Base-by-base conservation (phyloP, 306 rosid species). In the Quercus bicolor region DNA sequence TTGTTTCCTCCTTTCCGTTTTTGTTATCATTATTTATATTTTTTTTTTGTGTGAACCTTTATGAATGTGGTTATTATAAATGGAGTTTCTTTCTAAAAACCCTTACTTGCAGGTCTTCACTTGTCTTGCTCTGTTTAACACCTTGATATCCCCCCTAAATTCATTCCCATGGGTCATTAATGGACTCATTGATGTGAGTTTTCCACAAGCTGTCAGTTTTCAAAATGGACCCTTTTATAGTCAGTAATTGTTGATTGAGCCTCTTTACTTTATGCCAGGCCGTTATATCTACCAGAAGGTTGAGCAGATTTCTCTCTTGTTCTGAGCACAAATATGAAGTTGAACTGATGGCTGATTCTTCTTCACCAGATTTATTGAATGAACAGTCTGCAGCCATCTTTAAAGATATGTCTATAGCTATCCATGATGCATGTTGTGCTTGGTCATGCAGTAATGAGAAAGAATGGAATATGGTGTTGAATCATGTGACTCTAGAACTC, bases 91-190 rank as follows among this genome's bases (percentile, higher is more conserved):
- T 60, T 76, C 34, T 56, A 54, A 83, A 62, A 78, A 31, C 54
- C 60, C 52, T 71, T 72, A 59, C 79, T 70, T 91, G 89, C 95
- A 94, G 97, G 98, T 92, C 84, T 94, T 94, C 88, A 94, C 98
- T 55, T 94, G 98, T 77, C 95, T 94, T 84, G 98, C 98, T n/a
- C 89, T 94, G 82, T 94, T 94, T 77, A 94, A 92, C 78, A 88
- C 92, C 53, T 72, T 94, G 83, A 94, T 94, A 71, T 94, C 98
- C 56, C 97, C 98, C 43, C 89, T 94, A 54, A 94, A 94, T 85
- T 94, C 98, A 59, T 92, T 94, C 83, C 97, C 98, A 19, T 94
- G 98, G 98, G 97, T 94, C 86, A 94, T 94, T 59, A 94, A 94
- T 77, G 98, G 98, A 80, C 77, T 94, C 85, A 94, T 94, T 84